Evolutionary conservation across 2,329 filamentous ascomycete genomes (phyloP).

Genomic region (Helotiales sp.): DNA sequence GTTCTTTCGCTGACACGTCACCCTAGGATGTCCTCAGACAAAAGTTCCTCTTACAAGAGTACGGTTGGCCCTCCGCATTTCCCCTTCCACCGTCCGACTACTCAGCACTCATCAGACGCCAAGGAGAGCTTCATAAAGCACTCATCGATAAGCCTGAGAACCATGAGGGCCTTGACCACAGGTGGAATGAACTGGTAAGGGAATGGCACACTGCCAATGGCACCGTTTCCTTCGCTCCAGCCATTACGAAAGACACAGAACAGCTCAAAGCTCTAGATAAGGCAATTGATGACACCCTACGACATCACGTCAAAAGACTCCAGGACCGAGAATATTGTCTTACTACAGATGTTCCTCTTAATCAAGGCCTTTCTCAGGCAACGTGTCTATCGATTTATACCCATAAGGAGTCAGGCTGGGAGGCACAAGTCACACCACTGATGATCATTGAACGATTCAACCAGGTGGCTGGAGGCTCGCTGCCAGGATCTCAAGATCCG

Average conservation of each 20-base stretch:
- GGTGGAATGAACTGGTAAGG: background rate
- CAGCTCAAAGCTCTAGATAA: slow-evolving; percentile 1
- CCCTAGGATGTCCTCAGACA: background rate
- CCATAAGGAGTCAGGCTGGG: background rate
- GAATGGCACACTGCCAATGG: background rate
- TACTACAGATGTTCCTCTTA: background rate
- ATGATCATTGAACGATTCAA: slow-evolving; percentile 6
- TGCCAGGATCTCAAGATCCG: background rate
- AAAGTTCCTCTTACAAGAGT: slow-evolving; percentile 3
- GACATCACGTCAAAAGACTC: background rate
- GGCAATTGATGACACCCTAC: background rate
- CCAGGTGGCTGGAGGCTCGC: background rate
- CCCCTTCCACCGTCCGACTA: slow-evolving; percentile 6
- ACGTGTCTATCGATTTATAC: background rate
- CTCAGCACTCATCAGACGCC: background rate
- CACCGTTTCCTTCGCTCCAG: background rate
- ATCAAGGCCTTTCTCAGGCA: background rate
- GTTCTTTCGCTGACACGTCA: background rate
- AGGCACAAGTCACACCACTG: background rate
- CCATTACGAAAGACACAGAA: background rate
- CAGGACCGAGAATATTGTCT: slow-evolving; percentile 2
- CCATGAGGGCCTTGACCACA: background rate
- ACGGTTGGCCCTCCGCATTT: slow-evolving; percentile 12
- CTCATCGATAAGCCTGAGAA: background rate
- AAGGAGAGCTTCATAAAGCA: slow-evolving; percentile 4